Evolutionary conservation across 2,329 filamentous ascomycete genomes (phyloP).

Genomic region (Trichophyton simii): DNA sequence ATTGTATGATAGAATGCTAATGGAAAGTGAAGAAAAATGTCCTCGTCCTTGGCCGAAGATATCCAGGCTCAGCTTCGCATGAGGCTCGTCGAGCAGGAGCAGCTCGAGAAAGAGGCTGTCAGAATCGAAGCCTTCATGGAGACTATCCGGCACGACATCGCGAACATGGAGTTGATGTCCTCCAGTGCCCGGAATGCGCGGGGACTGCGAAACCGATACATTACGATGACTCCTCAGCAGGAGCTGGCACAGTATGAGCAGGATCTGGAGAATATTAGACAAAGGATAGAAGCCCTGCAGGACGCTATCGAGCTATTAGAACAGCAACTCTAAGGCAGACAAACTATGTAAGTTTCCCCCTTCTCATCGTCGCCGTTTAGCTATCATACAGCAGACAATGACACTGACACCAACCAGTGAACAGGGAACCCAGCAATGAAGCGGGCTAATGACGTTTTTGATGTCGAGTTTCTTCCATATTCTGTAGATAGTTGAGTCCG

Average conservation of each 20-base stretch:
- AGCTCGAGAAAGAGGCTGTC: too few relatives aligned
- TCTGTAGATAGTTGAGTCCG: background rate
- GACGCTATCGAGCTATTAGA: background rate
- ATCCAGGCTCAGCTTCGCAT: too few relatives aligned
- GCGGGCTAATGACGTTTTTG: background rate
- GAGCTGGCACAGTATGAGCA: background rate
- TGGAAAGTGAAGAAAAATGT: too few relatives aligned
- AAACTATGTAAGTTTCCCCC: background rate
- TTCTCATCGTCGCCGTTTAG: background rate
- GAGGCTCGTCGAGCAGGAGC: too few relatives aligned
- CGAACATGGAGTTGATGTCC: background rate
- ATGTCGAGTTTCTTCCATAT: background rate
- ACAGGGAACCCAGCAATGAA: constrained; percentile 3
- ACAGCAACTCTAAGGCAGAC: background rate
- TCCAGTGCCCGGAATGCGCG: constrained; percentile 4
- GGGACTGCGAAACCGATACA: too few relatives aligned
- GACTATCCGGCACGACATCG: background rate
- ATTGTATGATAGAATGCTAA: too few relatives aligned
- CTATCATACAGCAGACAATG: background rate
- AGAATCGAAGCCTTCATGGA: background rate
- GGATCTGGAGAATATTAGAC: background rate
- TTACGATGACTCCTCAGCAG: background rate
- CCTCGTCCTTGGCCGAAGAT: too few relatives aligned
- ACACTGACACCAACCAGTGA: constrained; percentile 8
- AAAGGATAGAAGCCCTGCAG: background rate